Evolutionary conservation across 2,329 filamentous ascomycete genomes (phyloP), one percentile per base, ranked within the genome.

Genomic region (Calonectria honghensis): DNA sequence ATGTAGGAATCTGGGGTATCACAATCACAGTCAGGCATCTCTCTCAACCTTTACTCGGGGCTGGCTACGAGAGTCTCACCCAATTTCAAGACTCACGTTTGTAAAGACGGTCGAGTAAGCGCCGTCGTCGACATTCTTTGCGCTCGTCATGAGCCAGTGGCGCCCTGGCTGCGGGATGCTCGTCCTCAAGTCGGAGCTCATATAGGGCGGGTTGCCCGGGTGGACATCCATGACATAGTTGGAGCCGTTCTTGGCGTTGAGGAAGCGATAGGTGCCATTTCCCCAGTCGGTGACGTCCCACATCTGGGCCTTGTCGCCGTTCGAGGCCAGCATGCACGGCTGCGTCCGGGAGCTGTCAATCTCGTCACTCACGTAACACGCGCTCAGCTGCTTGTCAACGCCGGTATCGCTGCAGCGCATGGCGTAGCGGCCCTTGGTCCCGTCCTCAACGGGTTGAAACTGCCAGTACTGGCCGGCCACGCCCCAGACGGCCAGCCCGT

Each of bases 121-220:
- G 0, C 79, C 79, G 18, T 85, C 82, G 37, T 85, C 70, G 0
- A 85, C 80, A 0, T 79, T 41, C 1, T 76, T 77, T 1, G 78
- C 79, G 20, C 83, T 84, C 4, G 80, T 82, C 78, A 85, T 79
- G 52, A 85, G 73, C 84, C 84, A 85, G 13, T 82, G 83, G 48
- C 85, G 84, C 0, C 83, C 82, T 1, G 76, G 76, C 65, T 84
- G 82, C 2, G 77, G 76, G 0, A 77, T 76, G 1, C 76, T 68
- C 0, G 75, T 77, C 35, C 80, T 75, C 13, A 79, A 75, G 4
- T 82, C 76, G 9, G 75, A 76, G 64, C 78, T 82, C 82, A 85
- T 82, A 37, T 82, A 85, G 3, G 79, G 79, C 3, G 83, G 80
- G 27, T 80, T 81, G 3, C 80, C 79, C 9, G 79, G 80, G 37